These are phyloP conservation scores for Myochromella boudieri DNA, from an alignment of 768 basidiomycete genomes.

Conservation along the genomic window DNA sequence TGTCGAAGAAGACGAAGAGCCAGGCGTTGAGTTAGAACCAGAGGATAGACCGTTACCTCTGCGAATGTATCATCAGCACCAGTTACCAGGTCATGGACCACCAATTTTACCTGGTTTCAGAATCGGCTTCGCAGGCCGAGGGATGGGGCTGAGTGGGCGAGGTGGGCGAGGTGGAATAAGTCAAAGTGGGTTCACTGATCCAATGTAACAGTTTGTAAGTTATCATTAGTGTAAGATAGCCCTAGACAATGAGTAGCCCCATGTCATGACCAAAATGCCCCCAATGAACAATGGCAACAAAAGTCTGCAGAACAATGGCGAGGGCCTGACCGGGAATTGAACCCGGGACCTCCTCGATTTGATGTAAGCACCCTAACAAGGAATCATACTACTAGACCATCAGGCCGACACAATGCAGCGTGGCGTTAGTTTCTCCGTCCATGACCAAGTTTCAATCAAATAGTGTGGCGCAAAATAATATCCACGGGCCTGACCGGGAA, in stretches of 20 bases:
- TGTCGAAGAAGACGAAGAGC: constrained; percentile 34
- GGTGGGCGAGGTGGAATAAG: neutral
- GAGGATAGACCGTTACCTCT: constrained; percentile 15
- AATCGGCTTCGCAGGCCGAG: constrained; percentile 61
- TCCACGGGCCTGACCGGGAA: constrained; percentile 16
- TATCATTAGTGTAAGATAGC: no score
- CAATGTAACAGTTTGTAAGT: no score
- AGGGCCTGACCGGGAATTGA: constrained; percentile 84
- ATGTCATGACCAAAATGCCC: no score
- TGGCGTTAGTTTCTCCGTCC: no score
- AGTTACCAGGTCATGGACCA: constrained; percentile 33
- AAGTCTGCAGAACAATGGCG: neutral
- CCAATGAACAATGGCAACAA: no score
- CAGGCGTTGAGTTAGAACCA: constrained; percentile 34
- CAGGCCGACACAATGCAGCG: constrained; percentile 40
- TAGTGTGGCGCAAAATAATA: no score
- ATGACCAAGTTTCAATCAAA: no score
- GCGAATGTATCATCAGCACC: constrained; percentile 10
- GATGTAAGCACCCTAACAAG: constrained; percentile 49
- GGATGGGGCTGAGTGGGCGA: constrained; percentile 28
- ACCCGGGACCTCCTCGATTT: constrained; percentile 82
- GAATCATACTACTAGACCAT: constrained; percentile 63
- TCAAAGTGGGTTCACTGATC: no score
- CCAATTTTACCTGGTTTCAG: constrained; percentile 37
- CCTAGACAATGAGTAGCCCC: no score